Conservation (phyloP, 2,329 filamentous ascomycete species). For the Talaromyces sp. region DNA sequence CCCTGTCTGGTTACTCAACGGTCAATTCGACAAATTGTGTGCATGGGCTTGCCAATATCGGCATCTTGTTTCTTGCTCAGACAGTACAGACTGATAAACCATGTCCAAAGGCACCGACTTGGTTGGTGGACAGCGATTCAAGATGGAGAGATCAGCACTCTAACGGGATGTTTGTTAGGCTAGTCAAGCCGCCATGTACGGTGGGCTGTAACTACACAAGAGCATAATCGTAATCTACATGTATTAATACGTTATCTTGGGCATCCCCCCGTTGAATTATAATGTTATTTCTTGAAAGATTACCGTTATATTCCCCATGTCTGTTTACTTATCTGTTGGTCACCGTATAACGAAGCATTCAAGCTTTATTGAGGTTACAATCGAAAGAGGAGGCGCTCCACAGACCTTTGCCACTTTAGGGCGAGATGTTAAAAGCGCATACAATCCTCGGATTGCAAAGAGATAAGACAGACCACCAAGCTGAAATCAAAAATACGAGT, state of each 20-base stretch:
- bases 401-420: neutral
- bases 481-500: neutral
- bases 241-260: neutral
- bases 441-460: neutral
- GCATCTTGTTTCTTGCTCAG: neutral
- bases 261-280: no score
- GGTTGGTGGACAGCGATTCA: neutral
- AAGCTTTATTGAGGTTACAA: constrained; percentile 5
- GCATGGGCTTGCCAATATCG: no score
- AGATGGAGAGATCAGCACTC: neutral
- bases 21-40: neutral
- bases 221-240: neutral
- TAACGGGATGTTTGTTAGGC: neutral
- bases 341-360: neutral
- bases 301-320: neutral
- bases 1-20: neutral
- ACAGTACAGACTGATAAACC: neutral
- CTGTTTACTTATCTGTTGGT: neutral
- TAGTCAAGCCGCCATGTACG: neutral
- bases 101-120: neutral
- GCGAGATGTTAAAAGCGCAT: neutral
- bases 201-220: neutral
- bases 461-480: neutral
- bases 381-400: neutral
- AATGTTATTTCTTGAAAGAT: neutral